A percentile compares a stretch with the other conserved stretches of the same genome.
These are phyloP conservation scores for Nicotiana knightiana DNA, from an alignment of 257 asterid genomes.

Conservation along the genomic window DNA sequence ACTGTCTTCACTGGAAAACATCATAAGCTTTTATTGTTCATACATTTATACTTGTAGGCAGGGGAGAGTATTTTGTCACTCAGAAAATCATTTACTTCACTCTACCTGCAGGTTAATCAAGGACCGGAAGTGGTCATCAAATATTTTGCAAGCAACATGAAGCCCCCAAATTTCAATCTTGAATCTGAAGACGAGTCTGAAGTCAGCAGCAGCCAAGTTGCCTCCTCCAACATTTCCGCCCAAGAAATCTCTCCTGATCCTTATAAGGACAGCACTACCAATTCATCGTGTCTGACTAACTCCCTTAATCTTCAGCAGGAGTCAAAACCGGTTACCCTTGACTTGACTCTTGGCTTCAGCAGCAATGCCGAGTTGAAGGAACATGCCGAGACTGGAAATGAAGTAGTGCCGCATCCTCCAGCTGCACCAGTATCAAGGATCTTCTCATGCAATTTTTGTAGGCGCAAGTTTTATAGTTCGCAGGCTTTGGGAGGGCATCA, in stretches of 20 bases:
- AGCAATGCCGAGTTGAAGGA: constrained; percentile 19
- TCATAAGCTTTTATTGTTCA: too few species aligned
- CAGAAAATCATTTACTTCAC: background rate
- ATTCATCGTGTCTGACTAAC: constrained; percentile 27
- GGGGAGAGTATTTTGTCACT: background rate
- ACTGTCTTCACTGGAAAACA: background rate
- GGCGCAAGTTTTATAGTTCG: constrained; percentile 88
- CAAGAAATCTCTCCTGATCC: constrained; percentile 42
- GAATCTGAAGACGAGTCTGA: constrained; percentile 85
- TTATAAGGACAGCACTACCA: constrained; percentile 35
- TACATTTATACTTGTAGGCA: background rate
- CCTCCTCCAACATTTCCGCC: constrained; percentile 51
- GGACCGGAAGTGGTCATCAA: background rate
- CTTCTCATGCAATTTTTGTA: constrained; percentile 89
- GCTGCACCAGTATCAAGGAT: constrained; percentile 34
- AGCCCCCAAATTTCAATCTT: constrained; percentile 38
- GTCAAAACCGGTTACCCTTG: constrained; percentile 39
- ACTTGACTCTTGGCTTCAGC: constrained; percentile 65
- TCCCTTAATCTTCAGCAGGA: constrained; percentile 18
- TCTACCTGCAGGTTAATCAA: constrained; percentile 8
- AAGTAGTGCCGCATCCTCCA: constrained; percentile 34
- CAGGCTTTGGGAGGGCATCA: constrained; percentile 98
- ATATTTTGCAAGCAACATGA: constrained; percentile 25
- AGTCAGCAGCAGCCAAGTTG: constrained; percentile 60
- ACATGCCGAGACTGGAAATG: constrained; percentile 11